Evolutionary conservation across 164 flowering plant genomes (phyloP), one percentile per base, ranked within the genome.

Genomic region (Aristolochia californica): DNA sequence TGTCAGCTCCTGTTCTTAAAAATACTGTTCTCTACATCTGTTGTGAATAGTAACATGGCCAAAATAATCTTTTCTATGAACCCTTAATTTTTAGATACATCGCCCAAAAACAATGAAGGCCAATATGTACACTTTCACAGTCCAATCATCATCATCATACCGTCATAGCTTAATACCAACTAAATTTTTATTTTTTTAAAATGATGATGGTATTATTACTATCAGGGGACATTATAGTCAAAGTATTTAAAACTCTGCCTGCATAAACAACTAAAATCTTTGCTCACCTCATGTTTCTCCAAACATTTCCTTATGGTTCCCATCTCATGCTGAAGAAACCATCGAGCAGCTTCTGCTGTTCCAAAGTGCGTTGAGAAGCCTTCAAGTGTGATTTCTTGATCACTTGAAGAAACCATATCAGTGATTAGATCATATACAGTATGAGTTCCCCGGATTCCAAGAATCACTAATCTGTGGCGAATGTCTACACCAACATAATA

Each of bases 281-380:
- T 26, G 54, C 48, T 58, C 72, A 93, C 97, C 96, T 83, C 61
- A 56, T 93, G 73, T 64, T 78, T 75, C 58, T 84, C 77, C 71
- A 93, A 77, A 70, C 84, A 87, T 59, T 75, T 78, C 72, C 76
- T 76, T 60, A 93, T 75, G 59, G 85, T 83, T 61, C 62, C 80
- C 53, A 89, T 65, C 69, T 93, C 99, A 77, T 89, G 83, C 53
- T 21, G 59, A 50, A 87, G 81, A 80, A 89, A 87, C 97, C 97
- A 93, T 12, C 88, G 87, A 71, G 97, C 97, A 63, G 96, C 91
- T 79, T 93, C 96, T 56, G 90, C 81, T 1, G 84, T 87, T 52
- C 99, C 97, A 76, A 93, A 93, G 72, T 89, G 99, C 13, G 91
- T 79, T 48, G 95, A 83, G 67, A 77, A 93, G 54, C 96, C 97